Percentiles rank a stretch among this genome's conserved stretches.
Conservation (phyloP, 2,329 filamentous ascomycete genomes). For the Fulvia fulva region DNA sequence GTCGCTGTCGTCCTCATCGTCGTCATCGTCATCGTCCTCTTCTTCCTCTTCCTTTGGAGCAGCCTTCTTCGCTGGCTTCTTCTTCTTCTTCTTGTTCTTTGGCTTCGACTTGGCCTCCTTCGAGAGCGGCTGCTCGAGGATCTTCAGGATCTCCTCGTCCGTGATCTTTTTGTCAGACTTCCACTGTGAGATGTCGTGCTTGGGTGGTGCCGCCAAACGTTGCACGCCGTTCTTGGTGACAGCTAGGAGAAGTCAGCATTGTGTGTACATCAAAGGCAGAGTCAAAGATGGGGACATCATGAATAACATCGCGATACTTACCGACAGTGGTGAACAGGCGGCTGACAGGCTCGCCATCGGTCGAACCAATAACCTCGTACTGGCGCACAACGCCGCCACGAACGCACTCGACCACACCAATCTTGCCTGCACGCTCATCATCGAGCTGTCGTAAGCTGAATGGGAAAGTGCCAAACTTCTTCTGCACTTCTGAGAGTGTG, state of each 20-base stretch:
- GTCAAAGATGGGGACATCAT: not conserved
- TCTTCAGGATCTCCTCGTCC: conserved; percentile 91
- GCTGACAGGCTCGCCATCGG: conserved; percentile 79
- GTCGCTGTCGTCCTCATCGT: conserved; percentile 27
- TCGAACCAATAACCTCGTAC: conserved; percentile 94
- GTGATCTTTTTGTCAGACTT: conserved; percentile 97
- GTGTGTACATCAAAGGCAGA: conserved; percentile 1
- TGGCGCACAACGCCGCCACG: conserved; percentile 87
- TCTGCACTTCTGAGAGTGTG: conserved; percentile 88
- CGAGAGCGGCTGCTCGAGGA: conserved; percentile 79
- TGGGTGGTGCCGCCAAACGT: conserved; percentile 72
- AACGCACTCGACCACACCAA: conserved; percentile 94
- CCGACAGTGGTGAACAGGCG: conserved; percentile 87
- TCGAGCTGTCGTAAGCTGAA: conserved; percentile 97
- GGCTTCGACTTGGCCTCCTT: conserved; percentile 64
- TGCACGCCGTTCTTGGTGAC: conserved; percentile 97
- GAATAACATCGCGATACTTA: conserved; percentile 49
- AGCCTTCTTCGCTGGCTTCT: conserved; percentile 64
- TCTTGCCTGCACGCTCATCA: conserved; percentile 91
- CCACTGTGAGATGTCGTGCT: conserved; percentile 74
- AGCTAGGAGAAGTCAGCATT: conserved; percentile 50
- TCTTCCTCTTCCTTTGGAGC: conserved; percentile 23
- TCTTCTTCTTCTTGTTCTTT: conserved; percentile 89
- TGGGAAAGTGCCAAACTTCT: conserved; percentile 96
- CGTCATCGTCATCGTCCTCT: conserved; percentile 29